phyloP scores from a whole-genome alignment of 2,329 filamentous ascomycete genomes.

The Aureobasidium sp. region DNA sequence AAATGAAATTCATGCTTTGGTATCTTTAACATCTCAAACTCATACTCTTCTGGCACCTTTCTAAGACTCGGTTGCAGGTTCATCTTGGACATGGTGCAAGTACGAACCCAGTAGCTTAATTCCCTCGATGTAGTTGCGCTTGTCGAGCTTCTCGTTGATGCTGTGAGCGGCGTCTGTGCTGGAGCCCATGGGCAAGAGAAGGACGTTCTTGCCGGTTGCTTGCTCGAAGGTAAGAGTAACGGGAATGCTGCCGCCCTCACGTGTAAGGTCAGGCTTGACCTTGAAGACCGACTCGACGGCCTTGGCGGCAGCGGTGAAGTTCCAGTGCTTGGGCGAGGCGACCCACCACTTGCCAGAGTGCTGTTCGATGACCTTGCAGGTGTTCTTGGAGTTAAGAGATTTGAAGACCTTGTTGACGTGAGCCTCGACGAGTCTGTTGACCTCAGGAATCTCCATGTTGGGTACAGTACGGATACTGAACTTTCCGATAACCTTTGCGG shows the following conservation, averaged over 20 bases:
- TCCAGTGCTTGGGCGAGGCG: conserved; percentile 96
- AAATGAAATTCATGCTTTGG: conserved; percentile 7
- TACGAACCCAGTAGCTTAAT: conserved; percentile 94
- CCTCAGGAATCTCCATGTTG: conserved; percentile 88
- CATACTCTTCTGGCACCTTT: background rate
- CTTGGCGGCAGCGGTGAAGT: conserved; percentile 90
- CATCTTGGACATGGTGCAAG: conserved; percentile 89
- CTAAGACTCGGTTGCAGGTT: conserved; percentile 51
- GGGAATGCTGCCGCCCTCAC: conserved; percentile 94
- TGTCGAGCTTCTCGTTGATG: conserved; percentile 97
- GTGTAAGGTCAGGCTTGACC: conserved; percentile 86
- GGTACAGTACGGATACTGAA: conserved; percentile 97
- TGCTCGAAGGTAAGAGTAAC: conserved; percentile 96
- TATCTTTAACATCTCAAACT: conserved; percentile 8
- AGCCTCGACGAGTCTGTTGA: conserved; percentile 77
- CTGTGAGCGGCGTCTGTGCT: conserved; percentile 95
- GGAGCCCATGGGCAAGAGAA: conserved; percentile 93
- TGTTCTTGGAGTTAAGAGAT: conserved; percentile 89
- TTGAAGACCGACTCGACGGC: conserved; percentile 95
- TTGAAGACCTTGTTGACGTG: conserved; percentile 79
- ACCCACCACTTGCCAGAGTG: conserved; percentile 99
- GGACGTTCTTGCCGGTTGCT: conserved; percentile 94
- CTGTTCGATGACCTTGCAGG: conserved; percentile 68
- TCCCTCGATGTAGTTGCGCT: conserved; percentile 95
- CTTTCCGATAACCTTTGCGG: conserved; percentile 95